Evolutionary conservation across 768 basidiomycete species (phyloP).

Genomic region (Lactarius sp.): DNA sequence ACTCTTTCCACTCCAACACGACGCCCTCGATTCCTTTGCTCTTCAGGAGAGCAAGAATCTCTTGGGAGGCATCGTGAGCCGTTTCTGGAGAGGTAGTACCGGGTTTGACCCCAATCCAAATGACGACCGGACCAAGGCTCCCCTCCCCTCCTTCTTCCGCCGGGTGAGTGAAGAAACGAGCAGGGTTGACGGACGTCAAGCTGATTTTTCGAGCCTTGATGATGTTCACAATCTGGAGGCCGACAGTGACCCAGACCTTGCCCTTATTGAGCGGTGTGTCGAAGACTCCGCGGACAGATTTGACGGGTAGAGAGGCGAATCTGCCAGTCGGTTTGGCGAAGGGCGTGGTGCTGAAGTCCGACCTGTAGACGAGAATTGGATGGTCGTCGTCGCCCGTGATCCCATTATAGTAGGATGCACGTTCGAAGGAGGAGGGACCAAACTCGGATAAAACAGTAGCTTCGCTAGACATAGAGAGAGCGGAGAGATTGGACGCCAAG

Average conservation of each 20-base stretch:
- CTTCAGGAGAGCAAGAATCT: constrained; percentile 7
- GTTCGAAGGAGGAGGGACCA: too few species aligned
- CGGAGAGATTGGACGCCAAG: too few species aligned
- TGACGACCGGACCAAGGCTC: constrained; percentile 16
- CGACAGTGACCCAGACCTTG: constrained; percentile 11
- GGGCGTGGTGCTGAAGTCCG: neutral
- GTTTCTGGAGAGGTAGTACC: constrained; percentile 12
- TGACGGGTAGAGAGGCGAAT: neutral
- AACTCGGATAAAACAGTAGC: too few species aligned
- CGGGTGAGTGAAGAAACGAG: constrained; percentile 1
- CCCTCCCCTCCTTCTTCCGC: neutral
- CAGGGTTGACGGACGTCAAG: constrained; percentile 4
- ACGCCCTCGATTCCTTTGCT: constrained; percentile 7
- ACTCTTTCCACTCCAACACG: constrained; percentile 20
- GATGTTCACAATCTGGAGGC: neutral
- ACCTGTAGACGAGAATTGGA: neutral
- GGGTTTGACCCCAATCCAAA: constrained; percentile 10
- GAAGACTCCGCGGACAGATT: too few species aligned
- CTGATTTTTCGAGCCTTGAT: constrained; percentile 7
- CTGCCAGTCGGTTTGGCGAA: constrained; percentile 2
- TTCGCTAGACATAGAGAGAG: too few species aligned
- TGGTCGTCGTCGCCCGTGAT: neutral
- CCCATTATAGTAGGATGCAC: neutral
- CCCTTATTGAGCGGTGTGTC: constrained; percentile 5
- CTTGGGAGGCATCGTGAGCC: constrained; percentile 10